phyloP scores from a whole-genome alignment of 495 filamentous ascomycete genomes.

The Penicillium parvum region DNA sequence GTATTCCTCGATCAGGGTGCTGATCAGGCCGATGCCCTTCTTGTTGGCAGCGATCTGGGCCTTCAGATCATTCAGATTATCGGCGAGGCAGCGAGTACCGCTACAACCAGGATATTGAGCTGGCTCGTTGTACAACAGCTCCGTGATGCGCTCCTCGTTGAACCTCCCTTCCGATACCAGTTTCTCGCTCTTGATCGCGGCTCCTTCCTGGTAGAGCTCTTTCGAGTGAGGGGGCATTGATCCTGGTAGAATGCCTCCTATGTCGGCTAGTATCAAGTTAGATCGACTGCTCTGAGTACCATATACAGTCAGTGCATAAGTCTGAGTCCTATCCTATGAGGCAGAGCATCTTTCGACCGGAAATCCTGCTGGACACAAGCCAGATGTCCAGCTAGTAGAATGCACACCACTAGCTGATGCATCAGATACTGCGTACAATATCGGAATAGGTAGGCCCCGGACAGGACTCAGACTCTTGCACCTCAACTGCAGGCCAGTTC shows the following conservation, averaged over 20 bases:
- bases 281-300: too few species aligned
- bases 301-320: too few species aligned
- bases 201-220: constrained; percentile 90
- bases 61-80: constrained; percentile 94
- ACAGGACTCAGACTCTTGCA: too few species aligned
- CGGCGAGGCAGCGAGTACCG: constrained; percentile 79
- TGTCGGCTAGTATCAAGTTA: constrained; percentile 78
- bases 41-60: constrained; percentile 94
- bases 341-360: too few species aligned
- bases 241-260: constrained; percentile 89
- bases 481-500: too few species aligned
- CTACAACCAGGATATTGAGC: constrained; percentile 80
- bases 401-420: too few species aligned
- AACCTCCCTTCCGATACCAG: constrained; percentile 86
- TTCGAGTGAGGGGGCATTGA: constrained; percentile 94
- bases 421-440: too few species aligned
- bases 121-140: constrained; percentile 78
- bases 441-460: too few species aligned
- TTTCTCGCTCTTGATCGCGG: constrained; percentile 87
- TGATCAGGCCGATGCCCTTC: constrained; percentile 88
- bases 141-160: constrained; percentile 75
- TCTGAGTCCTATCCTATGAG: too few species aligned
- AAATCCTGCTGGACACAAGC: too few species aligned
- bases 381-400: too few species aligned
- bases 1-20: constrained; percentile 77